Evolutionary conservation across 2,329 filamentous ascomycete genomes (phyloP).

Genomic region (Metarhizium sp.): DNA sequence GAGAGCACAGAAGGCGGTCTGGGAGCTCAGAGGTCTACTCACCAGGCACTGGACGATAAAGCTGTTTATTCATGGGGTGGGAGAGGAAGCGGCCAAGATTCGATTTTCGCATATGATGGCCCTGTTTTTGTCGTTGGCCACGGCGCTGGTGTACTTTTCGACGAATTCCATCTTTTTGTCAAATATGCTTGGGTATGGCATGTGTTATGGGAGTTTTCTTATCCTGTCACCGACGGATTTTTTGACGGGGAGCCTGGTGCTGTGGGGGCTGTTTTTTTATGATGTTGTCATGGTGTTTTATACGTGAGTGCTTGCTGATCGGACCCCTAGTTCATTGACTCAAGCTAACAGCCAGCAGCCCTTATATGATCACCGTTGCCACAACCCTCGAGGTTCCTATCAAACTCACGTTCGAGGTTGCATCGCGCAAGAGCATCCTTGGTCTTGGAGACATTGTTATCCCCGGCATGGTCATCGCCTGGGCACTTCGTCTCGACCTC

Average conservation of each 20-base stretch:
- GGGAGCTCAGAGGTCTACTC: conserved; percentile 42
- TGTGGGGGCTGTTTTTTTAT: conserved; percentile 80
- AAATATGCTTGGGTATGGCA: conserved; percentile 78
- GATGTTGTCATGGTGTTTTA: conserved; percentile 92
- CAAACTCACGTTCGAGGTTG: conserved; percentile 69
- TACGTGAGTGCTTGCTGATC: conserved; percentile 40
- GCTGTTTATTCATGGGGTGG: conserved; percentile 41
- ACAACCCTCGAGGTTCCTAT: conserved; percentile 86
- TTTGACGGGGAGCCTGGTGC: conserved; percentile 66
- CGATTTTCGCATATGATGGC: conserved; percentile 50
- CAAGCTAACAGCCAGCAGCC: conserved; percentile 31
- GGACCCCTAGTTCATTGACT: neutral
- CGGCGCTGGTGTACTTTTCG: conserved; percentile 58
- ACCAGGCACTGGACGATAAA: conserved; percentile 42
- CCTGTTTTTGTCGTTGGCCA: conserved; percentile 41
- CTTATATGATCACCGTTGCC: conserved; percentile 80
- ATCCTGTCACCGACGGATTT: conserved; percentile 87
- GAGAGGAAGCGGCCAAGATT: conserved; percentile 37
- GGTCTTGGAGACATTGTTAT: conserved; percentile 92
- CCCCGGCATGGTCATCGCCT: conserved; percentile 80
- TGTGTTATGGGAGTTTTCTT: conserved; percentile 75
- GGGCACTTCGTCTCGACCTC: conserved; percentile 85
- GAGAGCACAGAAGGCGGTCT: conserved; percentile 20
- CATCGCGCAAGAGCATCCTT: conserved; percentile 68
- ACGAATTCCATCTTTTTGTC: conserved; percentile 52